These are phyloP conservation scores for Xylaria cubensis DNA, from an alignment of 495 filamentous ascomycete genomes.

Conservation along the genomic window DNA sequence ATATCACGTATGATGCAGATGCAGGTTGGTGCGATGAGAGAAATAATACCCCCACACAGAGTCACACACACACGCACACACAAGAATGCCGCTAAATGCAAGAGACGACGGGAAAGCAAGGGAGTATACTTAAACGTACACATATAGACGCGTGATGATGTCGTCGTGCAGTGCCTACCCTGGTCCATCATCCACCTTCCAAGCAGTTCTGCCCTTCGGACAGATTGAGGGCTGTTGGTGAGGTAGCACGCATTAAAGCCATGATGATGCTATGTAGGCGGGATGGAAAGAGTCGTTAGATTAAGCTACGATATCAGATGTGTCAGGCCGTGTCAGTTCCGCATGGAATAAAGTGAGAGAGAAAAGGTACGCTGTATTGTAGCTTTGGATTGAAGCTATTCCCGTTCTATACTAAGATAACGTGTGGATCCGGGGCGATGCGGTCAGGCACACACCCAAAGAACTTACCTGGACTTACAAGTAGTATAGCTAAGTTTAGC, in stretches of 20 bases:
- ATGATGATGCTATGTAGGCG: conserved; percentile 1
- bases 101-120: conserved; percentile 1
- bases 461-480: background rate
- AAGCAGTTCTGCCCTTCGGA: conserved; percentile 11
- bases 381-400: conserved; percentile 2
- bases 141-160: conserved; percentile 17
- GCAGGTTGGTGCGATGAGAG: conserved; percentile 10
- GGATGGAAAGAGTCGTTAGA: background rate
- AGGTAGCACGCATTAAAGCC: background rate
- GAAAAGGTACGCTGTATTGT: no score
- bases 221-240: conserved; percentile 8
- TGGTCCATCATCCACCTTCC: background rate
- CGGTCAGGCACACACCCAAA: background rate
- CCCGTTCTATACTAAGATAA: background rate
- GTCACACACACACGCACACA: background rate
- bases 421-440: background rate
- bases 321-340: background rate
- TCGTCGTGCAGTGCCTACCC: conserved; percentile 14
- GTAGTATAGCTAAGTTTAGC: background rate
- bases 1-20: background rate
- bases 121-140: background rate
- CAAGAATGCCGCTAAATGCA: no score
- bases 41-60: background rate
- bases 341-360: background rate
- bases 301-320: background rate